Evolutionary conservation across 495 filamentous ascomycete genomes (phyloP), one percentile per base, ranked within the genome.

Genomic region (Neurospora sp.): DNA sequence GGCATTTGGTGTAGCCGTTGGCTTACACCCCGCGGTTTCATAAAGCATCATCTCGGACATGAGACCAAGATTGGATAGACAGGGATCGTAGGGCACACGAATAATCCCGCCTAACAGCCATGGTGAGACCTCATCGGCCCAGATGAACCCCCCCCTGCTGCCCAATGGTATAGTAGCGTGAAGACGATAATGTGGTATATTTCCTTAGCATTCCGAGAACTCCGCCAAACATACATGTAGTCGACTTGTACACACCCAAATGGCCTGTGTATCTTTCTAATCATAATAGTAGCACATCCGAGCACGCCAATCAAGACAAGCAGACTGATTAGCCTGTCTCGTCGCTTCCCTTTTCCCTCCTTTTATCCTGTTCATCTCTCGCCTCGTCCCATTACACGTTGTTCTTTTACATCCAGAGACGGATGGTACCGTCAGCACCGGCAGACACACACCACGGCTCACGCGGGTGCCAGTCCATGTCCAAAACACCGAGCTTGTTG

Each of bases 401-500:
- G 69, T 37, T 21, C 10, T 37, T 28, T 80, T 81, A 86, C 78
- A 83, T 84, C 84, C 84, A 86, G 74, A 86, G 74, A 74, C 83
- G 78, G 73, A 81, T 81, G 28, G 92, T 95, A 43, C 96, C 96
- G 85, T 99, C 96, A 3, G 95, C 96, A 73, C 94, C 95, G 42
- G 93, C 95, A 86, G 91, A 94, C 71, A 96, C 93, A 83, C 89
- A 90, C 95, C 96, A 98, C 5, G 94, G 92, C 83, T 97, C 92
- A 59, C 88, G 87, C 21, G 92, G 92, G 85, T 98, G 95, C 96
- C 96, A 99, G 76, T 94, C 94, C 37, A 98, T 83, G 81, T 97
- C 96, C 83, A 98, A 83, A 31, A 99, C 94, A 69, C 96, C 96
- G 70, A 99, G 85, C 76, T 91, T 92, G 77, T 84, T 88, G 78